phyloP scores from a whole-genome alignment of 108 stramenopile genomes.

The Pseudonitzschia delicatissima region DNA sequence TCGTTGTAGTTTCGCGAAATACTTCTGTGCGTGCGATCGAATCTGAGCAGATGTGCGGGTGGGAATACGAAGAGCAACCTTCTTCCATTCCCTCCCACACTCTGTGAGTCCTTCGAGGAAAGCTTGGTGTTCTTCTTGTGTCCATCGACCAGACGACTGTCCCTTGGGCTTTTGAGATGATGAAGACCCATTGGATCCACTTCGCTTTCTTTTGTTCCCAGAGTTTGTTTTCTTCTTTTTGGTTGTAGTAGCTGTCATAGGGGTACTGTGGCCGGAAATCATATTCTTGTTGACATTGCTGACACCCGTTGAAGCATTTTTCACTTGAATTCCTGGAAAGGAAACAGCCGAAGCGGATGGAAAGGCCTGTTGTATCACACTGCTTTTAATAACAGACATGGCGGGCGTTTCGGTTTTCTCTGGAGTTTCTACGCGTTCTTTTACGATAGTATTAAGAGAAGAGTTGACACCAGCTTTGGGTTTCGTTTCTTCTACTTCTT shows the following conservation, averaged over 20 bases:
- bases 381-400: too few species aligned
- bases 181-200: background rate
- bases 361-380: too few species aligned
- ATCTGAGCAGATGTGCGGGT: slow-evolving; percentile 94
- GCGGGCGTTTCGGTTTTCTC: too few species aligned
- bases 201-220: slow-evolving; percentile 4
- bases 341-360: too few species aligned
- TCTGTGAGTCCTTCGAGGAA: slow-evolving; percentile 86
- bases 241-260: too few species aligned
- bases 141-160: slow-evolving; percentile 85
- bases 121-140: slow-evolving; percentile 82
- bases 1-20: slow-evolving; percentile 82
- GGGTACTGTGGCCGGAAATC: background rate
- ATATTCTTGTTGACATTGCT: background rate
- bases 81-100: slow-evolving; percentile 92
- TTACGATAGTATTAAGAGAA: too few species aligned
- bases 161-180: slow-evolving; percentile 8
- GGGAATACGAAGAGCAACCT: slow-evolving; percentile 80
- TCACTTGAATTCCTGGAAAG: too few species aligned
- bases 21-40: slow-evolving; percentile 98
- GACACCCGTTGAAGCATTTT: too few species aligned
- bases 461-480: too few species aligned
- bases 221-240: slow-evolving; percentile 4
- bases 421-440: too few species aligned
- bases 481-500: too few species aligned